phyloP scores from a whole-genome alignment of 768 basidiomycete species.

The Agaricus blazei region DNA sequence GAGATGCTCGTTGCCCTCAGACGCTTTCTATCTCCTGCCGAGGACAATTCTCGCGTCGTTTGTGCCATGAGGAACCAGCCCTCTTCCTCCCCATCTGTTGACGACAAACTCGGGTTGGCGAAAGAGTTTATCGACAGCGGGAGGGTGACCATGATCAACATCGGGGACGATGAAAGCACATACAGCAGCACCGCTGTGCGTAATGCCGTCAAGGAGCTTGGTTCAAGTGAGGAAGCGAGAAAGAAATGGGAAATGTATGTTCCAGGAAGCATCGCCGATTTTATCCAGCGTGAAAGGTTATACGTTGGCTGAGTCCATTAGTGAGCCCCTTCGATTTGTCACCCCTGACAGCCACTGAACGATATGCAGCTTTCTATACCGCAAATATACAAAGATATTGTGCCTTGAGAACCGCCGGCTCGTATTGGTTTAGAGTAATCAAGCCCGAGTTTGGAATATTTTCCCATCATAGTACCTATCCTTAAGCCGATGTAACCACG shows the following conservation, averaged over 20 bases:
- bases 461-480: too few species aligned
- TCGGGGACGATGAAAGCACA: constrained; percentile 48
- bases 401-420: too few species aligned
- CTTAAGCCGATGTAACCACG: too few species aligned
- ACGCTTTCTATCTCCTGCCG: constrained; percentile 49
- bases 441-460: too few species aligned
- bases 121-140: constrained; percentile 45
- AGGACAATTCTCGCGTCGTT: constrained; percentile 57
- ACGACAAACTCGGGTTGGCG: constrained; percentile 26
- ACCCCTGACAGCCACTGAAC: too few species aligned
- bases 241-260: constrained; percentile 46
- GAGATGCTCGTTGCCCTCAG: constrained; percentile 54
- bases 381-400: too few species aligned
- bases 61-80: constrained; percentile 50
- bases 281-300: constrained; percentile 42
- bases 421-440: too few species aligned
- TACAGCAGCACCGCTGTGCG: constrained; percentile 74
- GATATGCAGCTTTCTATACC: too few species aligned
- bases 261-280: constrained; percentile 39
- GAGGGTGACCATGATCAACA: constrained; percentile 56
- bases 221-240: constrained; percentile 14
- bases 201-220: constrained; percentile 27
- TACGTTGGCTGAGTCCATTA: constrained; percentile 25
- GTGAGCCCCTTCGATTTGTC: too few species aligned
- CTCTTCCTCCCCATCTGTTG: neutral